Evolutionary conservation across 495 filamentous ascomycete genomes (phyloP).

Genomic region (Penicillium malachiteum): DNA sequence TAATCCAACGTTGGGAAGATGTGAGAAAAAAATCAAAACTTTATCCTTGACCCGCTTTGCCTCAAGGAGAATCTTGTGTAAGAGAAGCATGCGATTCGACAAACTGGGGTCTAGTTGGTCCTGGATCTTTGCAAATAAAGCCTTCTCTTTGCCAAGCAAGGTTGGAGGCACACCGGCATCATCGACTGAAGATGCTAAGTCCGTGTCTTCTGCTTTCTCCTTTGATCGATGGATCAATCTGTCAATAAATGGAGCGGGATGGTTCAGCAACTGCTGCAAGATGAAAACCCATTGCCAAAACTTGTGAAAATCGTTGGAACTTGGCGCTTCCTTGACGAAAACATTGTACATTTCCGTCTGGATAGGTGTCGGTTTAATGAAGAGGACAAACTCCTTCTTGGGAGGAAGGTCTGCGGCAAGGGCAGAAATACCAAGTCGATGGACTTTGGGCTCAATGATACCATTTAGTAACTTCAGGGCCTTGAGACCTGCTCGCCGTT

Average conservation of each 20-base stretch:
- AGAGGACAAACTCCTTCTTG: constrained; percentile 84
- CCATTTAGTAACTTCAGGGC: constrained; percentile 68
- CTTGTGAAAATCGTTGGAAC: constrained; percentile 1
- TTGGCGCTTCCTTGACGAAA: constrained; percentile 43
- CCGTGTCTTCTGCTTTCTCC: background rate
- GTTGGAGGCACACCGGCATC: constrained; percentile 30
- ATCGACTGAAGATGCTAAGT: constrained; percentile 11
- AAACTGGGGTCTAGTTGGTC: constrained; percentile 37
- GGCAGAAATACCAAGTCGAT: constrained; percentile 67
- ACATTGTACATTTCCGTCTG: constrained; percentile 63
- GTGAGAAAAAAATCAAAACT: constrained; percentile 74
- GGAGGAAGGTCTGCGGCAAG: constrained; percentile 62
- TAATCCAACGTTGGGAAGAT: constrained; percentile 67
- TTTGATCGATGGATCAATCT: constrained; percentile 40
- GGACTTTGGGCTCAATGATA: constrained; percentile 74
- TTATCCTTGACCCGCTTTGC: constrained; percentile 64
- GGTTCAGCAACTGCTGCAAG: constrained; percentile 70
- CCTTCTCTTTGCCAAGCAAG: constrained; percentile 25
- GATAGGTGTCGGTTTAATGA: constrained; percentile 55
- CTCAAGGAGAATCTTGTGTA: constrained; percentile 64
- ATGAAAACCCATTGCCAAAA: constrained; percentile 54
- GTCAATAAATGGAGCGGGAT: constrained; percentile 64
- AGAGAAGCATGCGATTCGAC: constrained; percentile 66
- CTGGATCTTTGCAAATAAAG: constrained; percentile 27
- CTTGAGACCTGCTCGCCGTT: constrained; percentile 59